phyloP scores from a whole-genome alignment of 2,329 filamentous ascomycete species.

The Fusarium algeriense region DNA sequence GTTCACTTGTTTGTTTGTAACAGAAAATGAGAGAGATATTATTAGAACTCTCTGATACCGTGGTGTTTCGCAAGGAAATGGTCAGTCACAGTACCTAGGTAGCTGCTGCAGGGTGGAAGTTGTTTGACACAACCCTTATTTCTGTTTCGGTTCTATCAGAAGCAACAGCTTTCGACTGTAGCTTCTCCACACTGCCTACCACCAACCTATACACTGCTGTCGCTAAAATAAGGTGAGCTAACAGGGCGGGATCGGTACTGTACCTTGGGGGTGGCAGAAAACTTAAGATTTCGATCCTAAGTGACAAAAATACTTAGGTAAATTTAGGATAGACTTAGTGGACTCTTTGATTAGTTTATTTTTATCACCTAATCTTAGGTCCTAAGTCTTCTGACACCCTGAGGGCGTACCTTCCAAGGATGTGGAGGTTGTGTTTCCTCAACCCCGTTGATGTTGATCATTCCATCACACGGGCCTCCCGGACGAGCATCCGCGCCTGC shows the following conservation, averaged over 20 bases:
- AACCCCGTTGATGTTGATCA: conserved; percentile 20
- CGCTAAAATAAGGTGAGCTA: conserved; percentile 34
- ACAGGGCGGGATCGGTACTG: conserved; percentile 17
- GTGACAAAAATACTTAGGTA: too few relatives aligned
- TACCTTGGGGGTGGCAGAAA: not conserved
- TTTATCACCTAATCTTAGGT: too few relatives aligned
- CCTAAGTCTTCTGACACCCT: too few relatives aligned
- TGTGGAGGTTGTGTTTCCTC: conserved; percentile 24
- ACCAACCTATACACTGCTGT: conserved; percentile 19
- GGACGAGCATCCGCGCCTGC: conserved; percentile 24
- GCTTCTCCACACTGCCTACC: conserved; percentile 18
- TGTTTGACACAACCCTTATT: conserved; percentile 27
- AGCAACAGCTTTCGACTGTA: conserved; percentile 19
- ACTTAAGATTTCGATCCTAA: too few relatives aligned
- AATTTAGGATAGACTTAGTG: too few relatives aligned
- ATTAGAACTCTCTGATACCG: not conserved
- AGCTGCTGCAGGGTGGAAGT: not conserved
- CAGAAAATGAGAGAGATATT: not conserved
- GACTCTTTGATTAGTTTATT: too few relatives aligned
- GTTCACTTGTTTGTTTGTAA: conserved; percentile 6
- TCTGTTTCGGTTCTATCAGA: conserved; percentile 11
- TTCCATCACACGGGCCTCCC: conserved; percentile 31
- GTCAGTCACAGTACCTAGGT: not conserved
- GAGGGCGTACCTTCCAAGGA: not conserved
- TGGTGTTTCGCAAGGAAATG: conserved; percentile 8